Evolutionary conservation across 495 filamentous ascomycete species (phyloP), one percentile per base, ranked within the genome.

Genomic region (Penicillium paradoxum): DNA sequence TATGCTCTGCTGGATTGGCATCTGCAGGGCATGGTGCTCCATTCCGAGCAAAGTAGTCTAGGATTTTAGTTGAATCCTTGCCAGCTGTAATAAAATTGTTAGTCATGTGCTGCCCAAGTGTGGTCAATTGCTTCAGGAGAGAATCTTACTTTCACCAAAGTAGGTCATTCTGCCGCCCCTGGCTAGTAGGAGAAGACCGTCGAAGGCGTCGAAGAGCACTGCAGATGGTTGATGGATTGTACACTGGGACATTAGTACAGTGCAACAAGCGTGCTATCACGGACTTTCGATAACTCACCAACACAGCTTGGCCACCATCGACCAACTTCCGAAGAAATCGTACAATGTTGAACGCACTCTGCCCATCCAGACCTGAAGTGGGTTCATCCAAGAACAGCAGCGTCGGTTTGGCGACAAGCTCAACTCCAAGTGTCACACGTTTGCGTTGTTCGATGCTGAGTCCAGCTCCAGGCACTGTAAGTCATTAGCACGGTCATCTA

Each of bases 171-270:
- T 75, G 1, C 80, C 80, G 19, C 78, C 77, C 42, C 70, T 74
- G 8, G 73, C 74, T 17, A 84, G 69, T 0, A 83, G 61, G 2
- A 82, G 58, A 4, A 82, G 59, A 1, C 65, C 70, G 51, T 82
- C 79, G 33, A 80, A 80, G 3, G 70, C 66, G 25, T 75, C 71
- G 37, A 82, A 79, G 2, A 82, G 51, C 2, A 74, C 73, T 2
- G 89, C 85, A 65, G 90, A 90, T n/a, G 90, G 91, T 63, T 96
- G 91, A 64, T 96, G 91, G 60, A 96, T 96, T 2, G 90, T 96
- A 73, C 89, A 92, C 66, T 73, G 3, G 32, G 15, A 17, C 0
- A 15, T 60, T 38, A 65, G 50, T 41, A 57, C 22, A 8, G 5
- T 14, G 4, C 6, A 44, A 41, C 6, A 44, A 37, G 33, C 24